These are phyloP conservation scores for Bothriochloa decipiens DNA, from an alignment of 176 grass and related monocot genomes.

Conservation along the genomic window DNA sequence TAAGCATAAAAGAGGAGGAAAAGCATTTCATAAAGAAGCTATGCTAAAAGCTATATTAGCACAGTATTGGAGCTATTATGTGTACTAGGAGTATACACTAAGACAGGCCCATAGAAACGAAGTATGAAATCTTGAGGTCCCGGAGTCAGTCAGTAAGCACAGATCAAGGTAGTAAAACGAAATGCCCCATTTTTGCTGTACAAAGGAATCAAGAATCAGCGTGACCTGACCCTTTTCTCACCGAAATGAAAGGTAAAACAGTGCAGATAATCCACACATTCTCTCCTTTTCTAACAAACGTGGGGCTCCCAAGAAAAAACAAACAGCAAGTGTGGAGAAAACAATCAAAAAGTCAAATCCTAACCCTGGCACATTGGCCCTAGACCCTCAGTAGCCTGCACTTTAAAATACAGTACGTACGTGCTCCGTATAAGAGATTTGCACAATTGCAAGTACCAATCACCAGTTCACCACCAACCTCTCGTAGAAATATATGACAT, in stretches of 20 bases:
- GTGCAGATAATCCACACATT: conserved; percentile 32
- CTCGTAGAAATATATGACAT: neutral
- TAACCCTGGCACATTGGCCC: conserved; percentile 4
- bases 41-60: neutral
- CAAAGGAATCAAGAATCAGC: conserved; percentile 32
- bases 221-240: conserved; percentile 25
- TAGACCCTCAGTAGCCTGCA: conserved; percentile 1
- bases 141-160: neutral
- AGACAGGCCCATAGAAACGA: neutral
- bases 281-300: conserved; percentile 44
- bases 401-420: neutral
- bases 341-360: conserved; percentile 49
- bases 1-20: neutral
- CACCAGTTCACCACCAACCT: neutral
- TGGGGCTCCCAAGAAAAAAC: conserved; percentile 22
- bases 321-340: conserved; percentile 40
- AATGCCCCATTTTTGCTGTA: neutral
- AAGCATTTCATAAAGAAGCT: neutral
- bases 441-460: conserved; percentile 26
- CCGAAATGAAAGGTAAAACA: conserved; percentile 48
- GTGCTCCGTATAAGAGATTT: neutral
- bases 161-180: conserved; percentile 8
- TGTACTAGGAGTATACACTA: neutral
- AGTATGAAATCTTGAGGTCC: neutral
- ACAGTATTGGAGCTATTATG: conserved; percentile 9